These are phyloP conservation scores for Dactylorhiza incarnata DNA, from an alignment of 106 monocot genomes.

Conservation along the genomic window DNA sequence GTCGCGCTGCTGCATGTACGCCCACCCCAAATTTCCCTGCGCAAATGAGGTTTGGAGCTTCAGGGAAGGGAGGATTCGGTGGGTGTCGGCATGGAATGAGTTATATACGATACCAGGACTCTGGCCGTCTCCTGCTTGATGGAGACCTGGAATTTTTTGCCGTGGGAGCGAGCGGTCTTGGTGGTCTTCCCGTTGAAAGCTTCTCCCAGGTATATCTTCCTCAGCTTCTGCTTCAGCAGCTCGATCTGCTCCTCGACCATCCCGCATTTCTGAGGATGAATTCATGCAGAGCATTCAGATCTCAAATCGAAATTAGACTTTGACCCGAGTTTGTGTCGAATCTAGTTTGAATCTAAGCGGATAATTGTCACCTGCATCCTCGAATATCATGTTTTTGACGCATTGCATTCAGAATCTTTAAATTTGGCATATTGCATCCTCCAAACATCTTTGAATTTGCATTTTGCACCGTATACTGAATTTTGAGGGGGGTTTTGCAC, in stretches of 20 bases:
- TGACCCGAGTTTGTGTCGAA: not conserved
- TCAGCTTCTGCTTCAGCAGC: constrained; percentile 56
- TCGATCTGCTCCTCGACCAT: constrained; percentile 54
- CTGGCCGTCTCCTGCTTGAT: constrained; percentile 52
- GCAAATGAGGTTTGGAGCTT: no score
- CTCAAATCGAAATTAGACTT: not conserved
- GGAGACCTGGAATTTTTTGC: constrained; percentile 81
- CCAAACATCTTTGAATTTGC: no score
- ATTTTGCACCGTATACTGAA: no score
- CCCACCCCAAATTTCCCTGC: constrained; percentile 80
- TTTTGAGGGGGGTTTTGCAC: no score
- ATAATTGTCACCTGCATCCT: no score
- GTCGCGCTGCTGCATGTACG: constrained; percentile 69
- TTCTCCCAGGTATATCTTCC: constrained; percentile 44
- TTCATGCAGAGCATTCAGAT: not conserved
- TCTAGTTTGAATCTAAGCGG: no score
- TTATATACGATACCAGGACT: constrained; percentile 30
- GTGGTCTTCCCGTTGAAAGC: constrained; percentile 71
- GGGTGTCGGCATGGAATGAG: not conserved
- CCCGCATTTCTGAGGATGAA: constrained; percentile 41
- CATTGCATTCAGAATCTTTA: no score
- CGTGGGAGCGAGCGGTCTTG: constrained; percentile 69
- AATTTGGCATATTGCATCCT: no score
- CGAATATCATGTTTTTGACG: no score
- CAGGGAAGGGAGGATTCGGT: not conserved